Base-by-base conservation (phyloP, 768 basidiomycete species). In the Mycena haematopus region DNA sequence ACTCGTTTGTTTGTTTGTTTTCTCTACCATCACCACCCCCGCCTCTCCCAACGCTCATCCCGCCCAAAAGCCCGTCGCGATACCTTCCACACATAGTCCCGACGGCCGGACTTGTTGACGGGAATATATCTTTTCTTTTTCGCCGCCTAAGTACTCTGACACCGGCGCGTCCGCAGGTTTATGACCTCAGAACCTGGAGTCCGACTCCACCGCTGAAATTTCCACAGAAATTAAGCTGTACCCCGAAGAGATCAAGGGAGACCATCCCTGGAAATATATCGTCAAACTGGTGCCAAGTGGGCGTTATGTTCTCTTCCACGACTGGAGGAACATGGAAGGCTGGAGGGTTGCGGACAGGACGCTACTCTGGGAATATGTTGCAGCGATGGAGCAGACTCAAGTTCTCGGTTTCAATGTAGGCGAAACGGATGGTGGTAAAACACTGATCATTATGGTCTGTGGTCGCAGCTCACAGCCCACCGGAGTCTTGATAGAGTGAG, bases 271-370 rank as follows among this genome's bases (percentile, higher is more conserved):
- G 33, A 35, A 33, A 22, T 60, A 50, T 14, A 25, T 21, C 4
- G 31, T 53, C 19, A 60, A 49, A 27, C 36, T 65, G n/a, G 53
- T 60, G 21, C 54, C 58, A 24, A 55, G 58, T 27, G 63, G 63
- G 1, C 52, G 40, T 22, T 29, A 56, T n/a, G 44, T 65, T 33
- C 58, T 65, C 11, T 60, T 65, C 53, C 49, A 51, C 31, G 31
- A 56, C 33, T 25, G 31, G 19, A 15, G 14, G 0, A 31, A 15
- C 11, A 29, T 65, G 2, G 58, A 65, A 25, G 60, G 63, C 25
- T 65, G 63, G 63, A 33, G 45, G 33, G 57, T 60, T 13, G 47
- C n/a, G 4, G n/a, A 38, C 1, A 53, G 53, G 25, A 9, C 15
- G 10, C 15, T 60, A 21, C 14, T 53, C 6, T 60, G 58, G 58